Evolutionary conservation across 441 rosid species (phyloP).

Genomic region (Adansonia gregorii): DNA sequence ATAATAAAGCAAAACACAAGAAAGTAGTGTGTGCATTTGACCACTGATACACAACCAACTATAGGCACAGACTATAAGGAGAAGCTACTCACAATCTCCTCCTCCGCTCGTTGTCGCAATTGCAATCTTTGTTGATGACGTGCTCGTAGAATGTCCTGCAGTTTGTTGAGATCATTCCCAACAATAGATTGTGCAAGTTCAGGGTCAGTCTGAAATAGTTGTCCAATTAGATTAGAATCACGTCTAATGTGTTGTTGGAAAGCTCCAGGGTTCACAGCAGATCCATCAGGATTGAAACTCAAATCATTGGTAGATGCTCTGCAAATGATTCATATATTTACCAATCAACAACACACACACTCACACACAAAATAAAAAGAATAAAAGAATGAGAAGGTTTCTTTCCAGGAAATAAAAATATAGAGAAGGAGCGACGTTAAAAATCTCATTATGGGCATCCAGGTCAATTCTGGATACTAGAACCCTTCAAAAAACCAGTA

Average conservation of each 20-base stretch:
- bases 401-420: not conserved
- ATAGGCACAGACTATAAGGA: constrained; percentile 11
- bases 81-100: constrained; percentile 71
- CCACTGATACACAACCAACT: not conserved
- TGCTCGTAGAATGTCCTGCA: constrained; percentile 70
- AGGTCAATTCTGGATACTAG: not conserved
- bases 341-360: constrained; percentile 16
- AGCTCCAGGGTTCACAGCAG: constrained; percentile 85
- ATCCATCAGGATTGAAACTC: constrained; percentile 80
- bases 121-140: constrained; percentile 72
- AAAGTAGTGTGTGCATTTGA: not conserved
- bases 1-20: not conserved
- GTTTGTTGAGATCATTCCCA: constrained; percentile 80
- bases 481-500: constrained; percentile 10
- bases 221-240: constrained; percentile 79
- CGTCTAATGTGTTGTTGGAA: constrained; percentile 77
- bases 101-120: constrained; percentile 65
- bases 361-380: not conserved
- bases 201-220: constrained; percentile 83
- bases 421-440: not conserved
- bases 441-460: not conserved
- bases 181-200: constrained; percentile 87
- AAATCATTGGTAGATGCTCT: constrained; percentile 59
- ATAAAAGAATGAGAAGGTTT: not conserved
- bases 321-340: constrained; percentile 36